Evolutionary conservation across 495 filamentous ascomycete species (phyloP).

Genomic region (Penicillium ochrochloron): DNA sequence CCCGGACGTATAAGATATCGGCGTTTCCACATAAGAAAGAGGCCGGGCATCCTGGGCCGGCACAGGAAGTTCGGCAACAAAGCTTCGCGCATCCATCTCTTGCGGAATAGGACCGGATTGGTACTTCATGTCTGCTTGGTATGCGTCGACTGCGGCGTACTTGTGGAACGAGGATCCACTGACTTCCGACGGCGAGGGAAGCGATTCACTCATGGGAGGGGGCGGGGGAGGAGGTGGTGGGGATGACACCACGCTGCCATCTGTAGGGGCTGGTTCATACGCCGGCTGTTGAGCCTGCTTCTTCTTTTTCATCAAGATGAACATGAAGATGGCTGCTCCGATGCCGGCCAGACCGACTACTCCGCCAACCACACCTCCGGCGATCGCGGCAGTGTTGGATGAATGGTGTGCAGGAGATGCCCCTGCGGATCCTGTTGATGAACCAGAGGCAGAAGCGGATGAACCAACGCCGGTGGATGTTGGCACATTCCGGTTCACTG

Average conservation of each 20-base stretch:
- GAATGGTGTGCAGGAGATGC: background rate
- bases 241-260: background rate
- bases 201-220: constrained; percentile 2
- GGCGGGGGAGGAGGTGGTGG: background rate
- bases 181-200: constrained; percentile 16
- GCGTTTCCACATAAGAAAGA: background rate
- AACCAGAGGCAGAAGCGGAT: background rate
- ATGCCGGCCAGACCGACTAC: constrained; percentile 23
- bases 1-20: background rate
- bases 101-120: background rate
- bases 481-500: background rate
- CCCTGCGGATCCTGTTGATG: background rate
- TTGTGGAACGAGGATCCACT: constrained; percentile 13
- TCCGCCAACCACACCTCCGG: constrained; percentile 25
- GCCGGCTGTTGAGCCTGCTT: background rate
- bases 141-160: constrained; percentile 16
- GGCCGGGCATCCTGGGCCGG: background rate
- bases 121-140: constrained; percentile 11
- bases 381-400: constrained; percentile 18
- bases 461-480: background rate
- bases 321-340: constrained; percentile 15
- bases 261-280: background rate
- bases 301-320: constrained; percentile 18
- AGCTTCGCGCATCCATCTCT: constrained; percentile 17
- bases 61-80: constrained; percentile 18